A percentile compares a stretch with the other conserved stretches of the same genome.
phyloP scores from a whole-genome alignment of 2,329 filamentous ascomycete genomes.

The Sarocladium kiliense region DNA sequence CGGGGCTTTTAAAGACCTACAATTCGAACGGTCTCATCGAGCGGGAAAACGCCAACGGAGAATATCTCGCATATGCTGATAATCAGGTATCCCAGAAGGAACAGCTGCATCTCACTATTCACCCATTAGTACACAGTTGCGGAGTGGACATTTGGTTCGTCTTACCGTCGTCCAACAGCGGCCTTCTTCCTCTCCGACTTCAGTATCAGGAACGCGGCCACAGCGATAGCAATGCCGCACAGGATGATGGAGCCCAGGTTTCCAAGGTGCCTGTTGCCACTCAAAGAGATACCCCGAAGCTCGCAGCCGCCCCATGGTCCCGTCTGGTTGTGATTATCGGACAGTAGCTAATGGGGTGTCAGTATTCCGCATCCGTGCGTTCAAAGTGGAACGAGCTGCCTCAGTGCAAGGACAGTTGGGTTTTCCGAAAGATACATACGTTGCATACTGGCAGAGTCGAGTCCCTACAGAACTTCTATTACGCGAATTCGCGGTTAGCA shows the following conservation, averaged over 20 bases:
- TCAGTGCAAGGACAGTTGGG: background rate
- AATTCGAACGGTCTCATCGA: conserved; percentile 64
- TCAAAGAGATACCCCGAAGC: conserved; percentile 69
- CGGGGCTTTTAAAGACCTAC: conserved; percentile 44
- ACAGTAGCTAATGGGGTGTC: conserved; percentile 53
- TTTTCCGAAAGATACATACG: conserved; percentile 46
- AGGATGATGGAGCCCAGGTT: conserved; percentile 93
- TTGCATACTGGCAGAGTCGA: conserved; percentile 81
- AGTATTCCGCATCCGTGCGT: conserved; percentile 2
- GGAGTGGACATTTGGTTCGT: background rate
- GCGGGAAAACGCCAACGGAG: conserved; percentile 82
- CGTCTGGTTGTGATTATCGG: conserved; percentile 51
- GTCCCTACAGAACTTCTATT: conserved; percentile 75
- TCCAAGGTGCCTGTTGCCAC: conserved; percentile 60
- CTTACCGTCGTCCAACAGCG: conserved; percentile 85
- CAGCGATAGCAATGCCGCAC: conserved; percentile 68
- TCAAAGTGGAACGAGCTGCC: background rate
- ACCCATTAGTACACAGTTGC: background rate
- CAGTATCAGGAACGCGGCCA: conserved; percentile 63
- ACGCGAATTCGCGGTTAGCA: conserved; percentile 18
- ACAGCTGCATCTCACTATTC: conserved; percentile 89
- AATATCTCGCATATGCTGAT: conserved; percentile 96
- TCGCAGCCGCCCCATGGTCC: conserved; percentile 65
- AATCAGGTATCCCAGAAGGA: conserved; percentile 79
- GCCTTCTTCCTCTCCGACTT: conserved; percentile 86